Conservation (phyloP, 495 filamentous ascomycete species). For the Xylaria bambusicola region DNA sequence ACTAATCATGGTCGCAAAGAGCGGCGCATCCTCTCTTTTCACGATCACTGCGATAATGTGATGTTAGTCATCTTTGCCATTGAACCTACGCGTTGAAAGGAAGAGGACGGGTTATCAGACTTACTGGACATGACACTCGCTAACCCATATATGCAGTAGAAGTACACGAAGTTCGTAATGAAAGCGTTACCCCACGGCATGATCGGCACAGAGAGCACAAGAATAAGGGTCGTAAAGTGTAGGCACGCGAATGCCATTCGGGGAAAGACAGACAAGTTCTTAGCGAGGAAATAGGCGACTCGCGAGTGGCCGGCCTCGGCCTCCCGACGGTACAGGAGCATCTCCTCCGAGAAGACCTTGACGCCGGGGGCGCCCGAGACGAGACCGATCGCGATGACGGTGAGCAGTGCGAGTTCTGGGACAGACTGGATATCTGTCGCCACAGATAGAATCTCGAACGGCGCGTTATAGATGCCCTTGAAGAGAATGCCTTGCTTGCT, state of each 20-base stretch:
- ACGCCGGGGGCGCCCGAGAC: conserved; percentile 56
- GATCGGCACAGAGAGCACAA: conserved; percentile 51
- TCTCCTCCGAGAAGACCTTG: conserved; percentile 59
- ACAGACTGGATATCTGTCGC: conserved; percentile 50
- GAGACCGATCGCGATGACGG: conserved; percentile 56
- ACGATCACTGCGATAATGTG: conserved; percentile 36
- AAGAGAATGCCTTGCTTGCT: conserved; percentile 53
- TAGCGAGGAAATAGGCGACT: conserved; percentile 59
- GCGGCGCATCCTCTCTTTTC: conserved; percentile 49
- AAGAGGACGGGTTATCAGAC: neutral
- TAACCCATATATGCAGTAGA: conserved; percentile 61
- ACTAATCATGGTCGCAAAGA: conserved; percentile 49
- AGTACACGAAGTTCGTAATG: conserved; percentile 54
- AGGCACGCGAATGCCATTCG: conserved; percentile 53
- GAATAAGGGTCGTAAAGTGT: conserved; percentile 57
- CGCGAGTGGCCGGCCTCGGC: conserved; percentile 55
- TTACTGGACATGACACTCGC: conserved; percentile 44
- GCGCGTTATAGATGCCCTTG: conserved; percentile 49
- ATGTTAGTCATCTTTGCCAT: neutral
- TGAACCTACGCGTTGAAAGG: neutral
- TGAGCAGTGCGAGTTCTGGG: conserved; percentile 52
- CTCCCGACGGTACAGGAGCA: conserved; percentile 54
- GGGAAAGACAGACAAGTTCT: conserved; percentile 49
- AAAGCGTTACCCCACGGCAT: conserved; percentile 49
- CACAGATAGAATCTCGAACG: conserved; percentile 54